Conservation (phyloP, 2,329 filamentous ascomycete genomes). For the Aspergillus flavus region DNA sequence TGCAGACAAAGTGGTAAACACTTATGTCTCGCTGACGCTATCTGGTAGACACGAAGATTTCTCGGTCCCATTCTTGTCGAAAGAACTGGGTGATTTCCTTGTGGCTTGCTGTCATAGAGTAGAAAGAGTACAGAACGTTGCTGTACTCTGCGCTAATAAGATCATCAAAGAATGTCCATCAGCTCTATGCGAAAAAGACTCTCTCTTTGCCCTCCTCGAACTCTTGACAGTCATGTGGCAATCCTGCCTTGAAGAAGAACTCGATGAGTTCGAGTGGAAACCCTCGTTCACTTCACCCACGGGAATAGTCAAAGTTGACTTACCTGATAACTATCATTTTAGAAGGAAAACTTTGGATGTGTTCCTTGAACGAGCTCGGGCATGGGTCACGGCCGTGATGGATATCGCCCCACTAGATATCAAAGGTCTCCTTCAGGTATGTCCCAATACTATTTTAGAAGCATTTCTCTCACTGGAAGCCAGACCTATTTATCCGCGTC, state of each 20-base stretch:
- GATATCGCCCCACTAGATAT: conserved; percentile 88
- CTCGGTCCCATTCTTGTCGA: conserved; percentile 87
- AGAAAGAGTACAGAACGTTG: conserved; percentile 84
- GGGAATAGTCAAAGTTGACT: conserved; percentile 77
- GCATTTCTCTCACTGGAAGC: conserved; percentile 7
- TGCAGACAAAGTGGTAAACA: conserved; percentile 70
- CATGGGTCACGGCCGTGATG: conserved; percentile 79
- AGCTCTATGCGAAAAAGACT: conserved; percentile 83
- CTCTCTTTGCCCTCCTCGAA: conserved; percentile 89
- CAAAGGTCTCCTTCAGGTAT: conserved; percentile 78
- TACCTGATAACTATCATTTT: conserved; percentile 91
- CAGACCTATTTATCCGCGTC: conserved; percentile 94
- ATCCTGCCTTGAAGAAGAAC: conserved; percentile 90
- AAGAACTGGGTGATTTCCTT: conserved; percentile 83
- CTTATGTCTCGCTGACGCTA: conserved; percentile 76
- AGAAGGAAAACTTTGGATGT: conserved; percentile 76
- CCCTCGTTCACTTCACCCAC: conserved; percentile 77
- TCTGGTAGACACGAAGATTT: conserved; percentile 73
- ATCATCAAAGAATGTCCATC: conserved; percentile 86
- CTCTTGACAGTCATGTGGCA: conserved; percentile 93
- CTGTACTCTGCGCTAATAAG: conserved; percentile 78
- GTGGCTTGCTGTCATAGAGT: conserved; percentile 92
- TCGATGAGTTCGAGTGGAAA: conserved; percentile 87
- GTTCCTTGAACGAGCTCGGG: conserved; percentile 74
- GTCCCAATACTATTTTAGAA: background rate